Evolutionary conservation across 2,329 filamentous ascomycete species (phyloP), one percentile per base, ranked within the genome.

Genomic region (Nectriaceae sp.): DNA sequence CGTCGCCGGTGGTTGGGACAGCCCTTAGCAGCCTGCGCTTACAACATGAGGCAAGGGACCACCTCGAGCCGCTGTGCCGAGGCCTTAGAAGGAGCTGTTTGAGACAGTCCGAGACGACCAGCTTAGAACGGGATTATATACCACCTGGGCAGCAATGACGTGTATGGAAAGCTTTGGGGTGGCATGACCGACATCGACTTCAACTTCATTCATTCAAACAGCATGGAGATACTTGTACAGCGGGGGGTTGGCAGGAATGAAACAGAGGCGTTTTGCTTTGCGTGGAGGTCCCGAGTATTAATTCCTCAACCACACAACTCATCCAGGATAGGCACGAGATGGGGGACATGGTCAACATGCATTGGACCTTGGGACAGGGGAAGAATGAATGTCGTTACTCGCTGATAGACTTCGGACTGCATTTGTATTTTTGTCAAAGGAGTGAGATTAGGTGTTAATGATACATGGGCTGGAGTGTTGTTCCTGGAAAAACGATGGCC

Each of bases 1-100:
- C 52, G 91, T 97, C 61, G 93, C 92, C 40, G 94, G 94, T 60
- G 94, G 94, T 50, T 99, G 92, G 90, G 84, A 49, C 75, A 74
- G 52, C 72, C 74, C 44, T 76, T 66, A 69, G 47, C 33, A 44
- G 36, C 4, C 37, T 22, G 22, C 21, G 26, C 19, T 21, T 18
- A 11, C 6, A 5, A 5, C 5, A 15, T 5, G 15, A 16, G 3
- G 13, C 10, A 20, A 22, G 18, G 21, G 29, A 6, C 6, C 11
- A 26, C 31, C 41, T 21, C 24, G 42, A 44, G 51, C 37, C 47
- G 52, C 20, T 35, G 50, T 37, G 46, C 43, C 8, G 43, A 43
- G 33, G 45, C 38, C 26, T 40, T 22, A 24, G 35, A 10, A 24
- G 40, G 44, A 40, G 39, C 18, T 44, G 21, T 20, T 35, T 33